Evolutionary conservation across 306 rosid genomes (phyloP).

Genomic region (Heteromeles arbutifolia): DNA sequence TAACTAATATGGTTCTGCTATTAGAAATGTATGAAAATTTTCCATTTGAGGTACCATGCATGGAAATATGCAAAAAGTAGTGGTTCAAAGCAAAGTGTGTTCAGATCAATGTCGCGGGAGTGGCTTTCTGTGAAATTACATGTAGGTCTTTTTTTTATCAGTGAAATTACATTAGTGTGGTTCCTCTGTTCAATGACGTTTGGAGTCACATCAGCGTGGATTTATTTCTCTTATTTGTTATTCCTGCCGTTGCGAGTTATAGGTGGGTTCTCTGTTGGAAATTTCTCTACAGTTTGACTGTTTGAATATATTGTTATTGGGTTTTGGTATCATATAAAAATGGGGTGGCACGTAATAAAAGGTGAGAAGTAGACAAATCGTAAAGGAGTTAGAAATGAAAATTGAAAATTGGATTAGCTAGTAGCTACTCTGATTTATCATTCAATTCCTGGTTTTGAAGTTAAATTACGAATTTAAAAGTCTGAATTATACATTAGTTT

Average conservation of each 20-base stretch:
- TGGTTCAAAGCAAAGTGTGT: not conserved
- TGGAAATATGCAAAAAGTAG: constrained; percentile 1
- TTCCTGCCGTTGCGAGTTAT: not conserved
- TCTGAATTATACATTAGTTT: too few species aligned
- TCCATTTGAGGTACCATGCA: not conserved
- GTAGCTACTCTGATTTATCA: not conserved
- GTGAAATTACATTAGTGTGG: not conserved
- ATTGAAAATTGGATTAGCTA: not conserved
- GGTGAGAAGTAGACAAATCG: not conserved
- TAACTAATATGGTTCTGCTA: not conserved
- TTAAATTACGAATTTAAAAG: not conserved
- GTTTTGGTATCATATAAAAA: not conserved
- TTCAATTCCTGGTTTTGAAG: not conserved
- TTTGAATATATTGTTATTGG: too few species aligned
- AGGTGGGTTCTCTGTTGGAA: not conserved
- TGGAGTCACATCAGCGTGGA: constrained; percentile 7
- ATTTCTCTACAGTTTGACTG: not conserved
- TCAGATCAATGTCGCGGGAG: not conserved
- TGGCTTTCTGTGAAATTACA: not conserved
- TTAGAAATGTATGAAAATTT: not conserved
- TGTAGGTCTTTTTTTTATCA: not conserved
- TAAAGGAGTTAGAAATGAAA: not conserved
- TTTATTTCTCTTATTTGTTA: not conserved
- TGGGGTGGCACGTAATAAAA: not conserved
- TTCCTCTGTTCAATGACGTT: not conserved